These are phyloP conservation scores for Coemansia sp. DNA, from an alignment of 192 early-diverging fungal genomes.

Conservation along the genomic window DNA sequence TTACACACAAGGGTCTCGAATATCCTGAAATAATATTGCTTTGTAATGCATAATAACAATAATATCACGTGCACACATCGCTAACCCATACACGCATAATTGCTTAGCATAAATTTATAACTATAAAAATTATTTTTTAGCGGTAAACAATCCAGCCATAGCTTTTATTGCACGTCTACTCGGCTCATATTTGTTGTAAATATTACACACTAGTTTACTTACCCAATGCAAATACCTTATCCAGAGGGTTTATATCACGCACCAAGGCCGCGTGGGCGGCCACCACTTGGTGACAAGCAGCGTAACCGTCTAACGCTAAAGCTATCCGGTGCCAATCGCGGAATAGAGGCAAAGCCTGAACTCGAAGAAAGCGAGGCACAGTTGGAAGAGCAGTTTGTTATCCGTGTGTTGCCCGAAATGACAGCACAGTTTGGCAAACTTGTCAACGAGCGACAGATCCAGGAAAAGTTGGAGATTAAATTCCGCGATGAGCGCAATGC, in stretches of 20 bases:
- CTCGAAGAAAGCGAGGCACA: conserved; percentile 27
- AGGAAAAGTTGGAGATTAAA: conserved; percentile 33
- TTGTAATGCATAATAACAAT: no score
- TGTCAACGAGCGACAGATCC: conserved; percentile 33
- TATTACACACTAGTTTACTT: neutral
- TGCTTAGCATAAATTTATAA: no score
- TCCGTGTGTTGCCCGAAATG: conserved; percentile 43
- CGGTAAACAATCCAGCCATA: neutral
- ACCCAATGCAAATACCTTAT: neutral
- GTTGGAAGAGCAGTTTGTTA: conserved; percentile 44
- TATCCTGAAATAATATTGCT: no score
- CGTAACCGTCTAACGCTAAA: conserved; percentile 47
- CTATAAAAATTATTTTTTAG: no score
- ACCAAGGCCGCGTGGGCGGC: conserved; percentile 45
- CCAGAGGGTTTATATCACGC: neutral
- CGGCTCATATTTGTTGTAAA: neutral
- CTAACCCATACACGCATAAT: no score
- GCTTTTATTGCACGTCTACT: neutral
- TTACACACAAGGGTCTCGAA: no score
- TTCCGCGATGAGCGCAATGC: conserved; percentile 47
- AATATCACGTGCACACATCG: no score
- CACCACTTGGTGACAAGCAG: conserved; percentile 44
- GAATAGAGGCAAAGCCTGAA: conserved; percentile 8
- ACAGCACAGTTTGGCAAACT: conserved; percentile 22
- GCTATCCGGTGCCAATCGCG: conserved; percentile 25